Percentiles rank a stretch among this genome's conserved stretches.
These are phyloP conservation scores for Chlorella sorokiniana DNA, from an alignment of 139 green algal genomes.

Conservation along the genomic window DNA sequence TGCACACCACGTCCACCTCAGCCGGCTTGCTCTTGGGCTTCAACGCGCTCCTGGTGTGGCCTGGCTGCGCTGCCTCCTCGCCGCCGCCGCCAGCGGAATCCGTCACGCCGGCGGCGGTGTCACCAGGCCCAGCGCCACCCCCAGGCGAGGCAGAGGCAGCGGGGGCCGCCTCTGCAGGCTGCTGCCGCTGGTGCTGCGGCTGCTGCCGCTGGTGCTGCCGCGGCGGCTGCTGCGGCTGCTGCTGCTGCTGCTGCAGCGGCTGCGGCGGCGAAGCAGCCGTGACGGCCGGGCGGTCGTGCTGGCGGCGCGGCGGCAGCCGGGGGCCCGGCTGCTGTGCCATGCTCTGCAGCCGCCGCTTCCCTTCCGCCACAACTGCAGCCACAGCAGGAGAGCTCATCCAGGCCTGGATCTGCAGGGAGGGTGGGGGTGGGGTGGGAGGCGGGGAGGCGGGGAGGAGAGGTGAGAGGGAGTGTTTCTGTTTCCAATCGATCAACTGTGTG, in stretches of 20 bases:
- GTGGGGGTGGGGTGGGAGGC: no score
- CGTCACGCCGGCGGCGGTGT: background rate
- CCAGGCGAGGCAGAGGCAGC: background rate
- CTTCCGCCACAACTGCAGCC: no score
- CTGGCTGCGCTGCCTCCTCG: background rate
- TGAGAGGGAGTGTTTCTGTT: no score
- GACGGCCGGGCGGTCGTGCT: no score
- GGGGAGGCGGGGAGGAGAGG: no score
- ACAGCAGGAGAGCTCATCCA: no score
- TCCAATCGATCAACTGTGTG: no score
- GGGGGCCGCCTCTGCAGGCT: background rate
- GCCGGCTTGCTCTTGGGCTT: background rate
- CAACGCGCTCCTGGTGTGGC: background rate
- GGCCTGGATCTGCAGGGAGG: background rate
- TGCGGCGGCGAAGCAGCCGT: no score
- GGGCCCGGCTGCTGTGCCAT: no score
- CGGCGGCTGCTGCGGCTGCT: background rate
- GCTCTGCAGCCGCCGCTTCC: no score
- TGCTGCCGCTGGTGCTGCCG: background rate
- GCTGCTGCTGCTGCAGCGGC: background rate
- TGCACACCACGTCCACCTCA: slow-evolving; percentile 21
- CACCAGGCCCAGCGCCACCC: no score
- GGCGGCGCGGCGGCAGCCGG: no score
- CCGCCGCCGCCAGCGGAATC: background rate
- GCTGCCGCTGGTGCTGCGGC: slow-evolving; percentile 2